phyloP scores from a whole-genome alignment of 1,139 yeast species.

The Lodderomyces theae region DNA sequence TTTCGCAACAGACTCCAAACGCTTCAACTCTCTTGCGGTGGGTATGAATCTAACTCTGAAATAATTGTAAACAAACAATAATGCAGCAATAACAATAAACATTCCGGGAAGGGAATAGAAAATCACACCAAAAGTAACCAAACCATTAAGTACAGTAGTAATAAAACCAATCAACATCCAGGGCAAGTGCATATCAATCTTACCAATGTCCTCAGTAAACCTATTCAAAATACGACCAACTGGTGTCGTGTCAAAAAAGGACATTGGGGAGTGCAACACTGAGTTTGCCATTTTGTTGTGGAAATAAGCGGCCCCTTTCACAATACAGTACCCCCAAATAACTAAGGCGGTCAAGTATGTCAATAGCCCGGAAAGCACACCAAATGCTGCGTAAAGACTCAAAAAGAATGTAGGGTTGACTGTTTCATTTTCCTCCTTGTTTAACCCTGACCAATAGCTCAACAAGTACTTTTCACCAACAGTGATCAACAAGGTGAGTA shows the following conservation, averaged over 20 bases:
- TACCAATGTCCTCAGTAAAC: conserved; percentile 37
- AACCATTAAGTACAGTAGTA: conserved; percentile 21
- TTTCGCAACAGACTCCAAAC: conserved; percentile 28
- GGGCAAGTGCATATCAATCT: conserved; percentile 32
- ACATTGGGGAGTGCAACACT: conserved; percentile 43
- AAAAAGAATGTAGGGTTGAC: conserved; percentile 25
- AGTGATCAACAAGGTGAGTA: conserved; percentile 20
- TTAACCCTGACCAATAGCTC: conserved; percentile 39
- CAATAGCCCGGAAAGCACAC: conserved; percentile 26
- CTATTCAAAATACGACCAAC: conserved; percentile 40
- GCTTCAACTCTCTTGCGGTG: conserved; percentile 32
- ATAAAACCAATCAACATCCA: conserved; percentile 30
- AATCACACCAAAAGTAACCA: conserved; percentile 42
- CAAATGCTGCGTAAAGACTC: conserved; percentile 25
- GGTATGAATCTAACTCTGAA: conserved; percentile 29
- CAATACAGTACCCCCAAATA: conserved; percentile 33
- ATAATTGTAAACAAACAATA: conserved; percentile 28
- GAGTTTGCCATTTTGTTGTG: conserved; percentile 38
- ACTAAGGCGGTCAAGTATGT: conserved; percentile 28
- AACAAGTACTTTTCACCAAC: conserved; percentile 33
- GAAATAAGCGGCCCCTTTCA: conserved; percentile 33
- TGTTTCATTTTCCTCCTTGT: conserved; percentile 22
- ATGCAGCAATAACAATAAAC: conserved; percentile 22
- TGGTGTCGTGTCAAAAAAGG: conserved; percentile 46
- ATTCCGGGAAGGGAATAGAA: conserved; percentile 22